phyloP scores from a whole-genome alignment of 2,329 filamentous ascomycete genomes.

The Berkeleyomyces rouxiae region DNA sequence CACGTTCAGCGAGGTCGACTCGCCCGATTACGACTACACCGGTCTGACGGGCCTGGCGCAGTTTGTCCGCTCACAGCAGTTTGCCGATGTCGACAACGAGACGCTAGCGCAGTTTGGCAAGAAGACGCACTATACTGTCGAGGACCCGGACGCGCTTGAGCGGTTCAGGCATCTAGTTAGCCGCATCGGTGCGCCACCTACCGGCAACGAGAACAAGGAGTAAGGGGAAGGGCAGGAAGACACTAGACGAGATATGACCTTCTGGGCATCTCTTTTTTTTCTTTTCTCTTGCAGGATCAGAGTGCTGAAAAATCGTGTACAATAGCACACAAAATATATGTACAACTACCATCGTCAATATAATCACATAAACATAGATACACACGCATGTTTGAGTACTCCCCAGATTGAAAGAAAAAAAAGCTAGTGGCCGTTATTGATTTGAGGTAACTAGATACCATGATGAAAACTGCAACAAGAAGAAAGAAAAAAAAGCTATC shows the following conservation, averaged over 20 bases:
- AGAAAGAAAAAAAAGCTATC: no score
- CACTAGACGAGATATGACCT: background rate
- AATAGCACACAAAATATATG: background rate
- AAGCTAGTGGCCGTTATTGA: no score
- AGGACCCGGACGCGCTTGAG: background rate
- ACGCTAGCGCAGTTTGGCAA: background rate
- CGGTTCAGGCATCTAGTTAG: background rate
- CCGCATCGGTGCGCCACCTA: background rate
- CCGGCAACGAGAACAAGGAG: background rate
- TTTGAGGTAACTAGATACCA: no score
- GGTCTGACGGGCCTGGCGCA: conserved; percentile 17
- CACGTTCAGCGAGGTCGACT: conserved; percentile 11
- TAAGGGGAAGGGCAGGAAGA: background rate
- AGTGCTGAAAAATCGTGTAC: background rate
- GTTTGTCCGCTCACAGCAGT: conserved; percentile 16
- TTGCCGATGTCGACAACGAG: conserved; percentile 12
- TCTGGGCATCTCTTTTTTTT: background rate
- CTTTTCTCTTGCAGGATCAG: background rate
- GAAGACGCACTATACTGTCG: background rate
- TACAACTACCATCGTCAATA: background rate
- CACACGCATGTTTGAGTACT: no score
- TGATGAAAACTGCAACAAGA: no score
- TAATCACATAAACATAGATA: no score
- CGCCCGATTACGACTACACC: conserved; percentile 19
- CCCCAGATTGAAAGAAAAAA: no score